Conservation (phyloP, 1,284 basidiomycete genomes). For the Pyrrhoderma lamaoense region DNA sequence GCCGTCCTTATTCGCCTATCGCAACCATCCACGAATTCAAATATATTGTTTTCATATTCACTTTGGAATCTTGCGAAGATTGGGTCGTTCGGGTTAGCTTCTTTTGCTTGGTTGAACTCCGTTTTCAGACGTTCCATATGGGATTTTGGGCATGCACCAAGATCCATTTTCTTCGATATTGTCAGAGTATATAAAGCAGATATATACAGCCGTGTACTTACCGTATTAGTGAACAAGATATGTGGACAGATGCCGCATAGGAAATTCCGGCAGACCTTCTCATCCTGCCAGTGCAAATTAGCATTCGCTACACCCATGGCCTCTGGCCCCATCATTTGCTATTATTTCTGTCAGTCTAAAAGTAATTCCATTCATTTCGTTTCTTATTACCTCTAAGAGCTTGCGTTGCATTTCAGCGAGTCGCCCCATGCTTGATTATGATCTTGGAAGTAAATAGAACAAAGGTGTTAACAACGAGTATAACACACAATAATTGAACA, state of each 20-base stretch:
- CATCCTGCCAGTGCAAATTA: slow-evolving; percentile 92
- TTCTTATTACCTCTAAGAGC: slow-evolving; percentile 75
- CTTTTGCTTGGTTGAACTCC: slow-evolving; percentile 78
- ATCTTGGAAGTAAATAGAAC: no score
- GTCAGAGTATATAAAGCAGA: not conserved
- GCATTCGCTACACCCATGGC: slow-evolving; percentile 93
- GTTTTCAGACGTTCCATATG: slow-evolving; percentile 94
- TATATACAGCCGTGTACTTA: slow-evolving; percentile 38
- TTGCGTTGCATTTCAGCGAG: slow-evolving; percentile 90
- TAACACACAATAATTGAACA: no score
- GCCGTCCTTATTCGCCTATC: slow-evolving; percentile 93
- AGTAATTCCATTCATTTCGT: slow-evolving; percentile 11
- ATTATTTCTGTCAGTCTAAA: slow-evolving; percentile 16
- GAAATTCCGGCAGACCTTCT: slow-evolving; percentile 99
- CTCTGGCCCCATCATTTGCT: slow-evolving; percentile 99
- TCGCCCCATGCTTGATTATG: slow-evolving; percentile 69
- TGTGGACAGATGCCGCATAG: slow-evolving; percentile 97
- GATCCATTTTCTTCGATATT: slow-evolving; percentile 91
- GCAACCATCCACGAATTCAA: slow-evolving; percentile 95
- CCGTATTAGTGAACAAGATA: slow-evolving; percentile 96
- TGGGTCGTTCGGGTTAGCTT: slow-evolving; percentile 69
- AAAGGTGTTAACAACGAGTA: no score
- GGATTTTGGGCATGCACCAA: slow-evolving; percentile 95
- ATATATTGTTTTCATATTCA: slow-evolving; percentile 94
- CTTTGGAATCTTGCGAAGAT: slow-evolving; percentile 80